phyloP scores from a whole-genome alignment of 2,329 filamentous ascomycete genomes.

The Knufia petricola region DNA sequence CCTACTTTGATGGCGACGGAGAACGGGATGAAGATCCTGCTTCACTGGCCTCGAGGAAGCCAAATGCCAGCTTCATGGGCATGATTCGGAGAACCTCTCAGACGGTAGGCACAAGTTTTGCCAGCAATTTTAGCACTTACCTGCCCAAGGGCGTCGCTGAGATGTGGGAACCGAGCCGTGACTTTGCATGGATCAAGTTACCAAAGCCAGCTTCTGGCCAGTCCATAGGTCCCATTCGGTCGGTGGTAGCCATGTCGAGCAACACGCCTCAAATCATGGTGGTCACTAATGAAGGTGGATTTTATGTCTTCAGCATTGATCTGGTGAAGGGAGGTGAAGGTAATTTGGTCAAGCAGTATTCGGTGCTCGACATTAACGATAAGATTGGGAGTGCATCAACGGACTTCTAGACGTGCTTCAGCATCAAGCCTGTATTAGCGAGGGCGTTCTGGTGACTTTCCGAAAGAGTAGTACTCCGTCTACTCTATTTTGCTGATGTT shows the following conservation, averaged over 20 bases:
- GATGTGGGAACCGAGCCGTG: conserved; percentile 91
- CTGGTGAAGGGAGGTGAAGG: conserved; percentile 92
- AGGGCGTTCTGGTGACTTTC: not conserved
- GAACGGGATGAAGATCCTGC: conserved; percentile 24
- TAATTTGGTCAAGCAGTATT: conserved; percentile 80
- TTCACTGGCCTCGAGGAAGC: conserved; percentile 33
- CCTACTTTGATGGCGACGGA: conserved; percentile 26
- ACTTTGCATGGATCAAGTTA: conserved; percentile 94
- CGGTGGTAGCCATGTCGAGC: conserved; percentile 95
- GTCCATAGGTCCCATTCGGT: conserved; percentile 55
- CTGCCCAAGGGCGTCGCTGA: conserved; percentile 88
- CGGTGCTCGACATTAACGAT: conserved; percentile 46
- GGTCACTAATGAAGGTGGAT: conserved; percentile 88
- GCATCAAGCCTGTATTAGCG: not conserved
- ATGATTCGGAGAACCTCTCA: conserved; percentile 92
- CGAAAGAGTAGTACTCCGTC: too few relatives aligned
- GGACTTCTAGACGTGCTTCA: not conserved
- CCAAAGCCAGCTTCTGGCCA: conserved; percentile 48
- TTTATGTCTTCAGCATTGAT: conserved; percentile 92
- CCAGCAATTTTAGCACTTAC: conserved; percentile 82
- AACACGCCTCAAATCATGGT: conserved; percentile 96
- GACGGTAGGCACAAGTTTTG: conserved; percentile 80
- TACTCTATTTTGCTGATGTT: too few relatives aligned
- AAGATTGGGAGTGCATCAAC: conserved; percentile 21
- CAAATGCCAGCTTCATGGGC: conserved; percentile 72